Conservation (phyloP, 306 rosid species). For the Sicyos baderoa region DNA sequence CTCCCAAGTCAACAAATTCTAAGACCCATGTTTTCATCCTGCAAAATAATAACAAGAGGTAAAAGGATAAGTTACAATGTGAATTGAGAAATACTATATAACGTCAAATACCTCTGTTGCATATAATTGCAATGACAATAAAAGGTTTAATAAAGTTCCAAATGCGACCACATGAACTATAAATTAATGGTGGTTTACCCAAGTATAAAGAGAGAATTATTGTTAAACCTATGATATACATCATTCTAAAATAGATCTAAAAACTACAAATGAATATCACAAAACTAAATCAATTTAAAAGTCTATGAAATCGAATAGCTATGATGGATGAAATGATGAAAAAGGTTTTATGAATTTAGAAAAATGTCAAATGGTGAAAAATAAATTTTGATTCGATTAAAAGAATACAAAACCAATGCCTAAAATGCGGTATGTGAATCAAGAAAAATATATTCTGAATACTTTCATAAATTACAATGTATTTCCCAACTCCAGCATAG, state of each 20-base stretch:
- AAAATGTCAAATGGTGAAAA: neutral
- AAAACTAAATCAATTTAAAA: too few relatives aligned
- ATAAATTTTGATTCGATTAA: neutral
- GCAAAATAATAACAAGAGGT: slow-evolving; percentile 12
- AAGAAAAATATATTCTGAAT: neutral
- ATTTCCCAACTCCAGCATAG: neutral
- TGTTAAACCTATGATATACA: neutral
- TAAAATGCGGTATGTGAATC: neutral
- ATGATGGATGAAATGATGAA: neutral
- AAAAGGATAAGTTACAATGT: neutral
- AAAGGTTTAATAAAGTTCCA: neutral
- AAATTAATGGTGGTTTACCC: neutral
- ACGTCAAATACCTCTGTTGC: neutral
- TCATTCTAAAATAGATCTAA: too few relatives aligned
- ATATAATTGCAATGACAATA: neutral
- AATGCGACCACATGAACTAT: neutral
- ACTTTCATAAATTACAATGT: neutral
- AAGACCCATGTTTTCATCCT: slow-evolving; percentile 66
- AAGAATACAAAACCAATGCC: neutral
- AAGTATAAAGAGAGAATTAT: neutral
- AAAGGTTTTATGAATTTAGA: neutral
- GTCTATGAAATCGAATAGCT: too few relatives aligned
- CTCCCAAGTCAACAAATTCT: slow-evolving; percentile 93
- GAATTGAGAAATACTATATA: neutral
- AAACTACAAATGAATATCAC: too few relatives aligned